Base-by-base conservation (phyloP, 2,329 filamentous ascomycete genomes). In the Penicillium olsonii region DNA sequence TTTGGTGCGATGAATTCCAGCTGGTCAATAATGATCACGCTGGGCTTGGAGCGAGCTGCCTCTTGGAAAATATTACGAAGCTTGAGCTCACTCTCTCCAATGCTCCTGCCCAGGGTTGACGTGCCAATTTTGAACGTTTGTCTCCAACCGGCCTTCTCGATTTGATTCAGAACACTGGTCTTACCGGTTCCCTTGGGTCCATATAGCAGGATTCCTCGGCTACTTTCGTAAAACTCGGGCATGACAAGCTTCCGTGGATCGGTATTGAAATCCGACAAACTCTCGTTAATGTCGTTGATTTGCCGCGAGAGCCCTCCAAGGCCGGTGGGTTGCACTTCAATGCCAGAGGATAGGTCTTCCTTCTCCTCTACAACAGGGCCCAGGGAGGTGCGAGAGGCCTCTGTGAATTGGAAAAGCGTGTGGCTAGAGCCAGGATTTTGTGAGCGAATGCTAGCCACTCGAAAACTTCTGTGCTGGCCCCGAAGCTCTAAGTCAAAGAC, bases 111-210 rank as follows among this genome's bases (percentile, higher is more conserved):
- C 10, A 71, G 53, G 9, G 63, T 60, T 6, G 70, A 68, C 18
- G 65, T 65, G 14, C 67, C 66, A 41, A 71, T 60, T 43, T 56
- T 79, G 56, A 87, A 80, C 1, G 91, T 83, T 34, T 81, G 82
- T 18, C 82, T 83, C 88, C 90, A 96, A 50, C 79, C 80, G 0
- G 84, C 82, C 6, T 76, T 78, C 8, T 84, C 81, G 17, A 96
- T 77, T 26, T 82, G 81, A 14, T 86, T 69, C 1, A 96, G 74
- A 0, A 96, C 75, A 55, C 87, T 79, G 0, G 84, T 87, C 73
- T 96, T 96, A 19, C 92, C 92, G 0, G 89, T 95, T 10, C 92
- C 92, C 54, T 84, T 83, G 15, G 88, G 85, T 12, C 92, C 92
- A 66, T 95, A 86, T 4, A 96, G 76, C 19, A 94, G 78, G 29